A percentile compares a stretch with the other conserved stretches of the same genome.
These are phyloP conservation scores for Globisporangium uncinulatum DNA, from an alignment of 352 stramenopile genomes.

Conservation along the genomic window DNA sequence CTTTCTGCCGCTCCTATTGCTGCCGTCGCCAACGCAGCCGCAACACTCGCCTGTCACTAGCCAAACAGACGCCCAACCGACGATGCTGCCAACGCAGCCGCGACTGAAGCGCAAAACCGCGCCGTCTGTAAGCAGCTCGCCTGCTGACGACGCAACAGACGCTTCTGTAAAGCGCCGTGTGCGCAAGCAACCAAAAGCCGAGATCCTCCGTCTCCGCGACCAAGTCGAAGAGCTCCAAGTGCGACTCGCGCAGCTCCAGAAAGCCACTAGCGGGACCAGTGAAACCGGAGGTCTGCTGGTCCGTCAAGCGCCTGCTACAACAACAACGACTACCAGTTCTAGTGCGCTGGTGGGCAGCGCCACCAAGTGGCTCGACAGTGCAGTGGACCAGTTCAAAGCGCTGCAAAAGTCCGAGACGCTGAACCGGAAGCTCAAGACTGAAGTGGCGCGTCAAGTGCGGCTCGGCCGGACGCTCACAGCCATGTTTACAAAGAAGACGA, in stretches of 20 bases:
- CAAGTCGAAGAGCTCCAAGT: conserved; percentile 10
- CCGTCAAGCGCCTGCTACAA: too few species aligned
- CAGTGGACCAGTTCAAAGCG: conserved; percentile 10
- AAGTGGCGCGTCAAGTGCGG: conserved; percentile 7
- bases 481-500: conserved; percentile 11
- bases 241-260: conserved; percentile 10
- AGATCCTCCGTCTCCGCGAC: conserved; percentile 10
- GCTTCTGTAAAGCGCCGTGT: conserved; percentile 2
- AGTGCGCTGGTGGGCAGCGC: not conserved
- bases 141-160: not conserved
- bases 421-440: conserved; percentile 6
- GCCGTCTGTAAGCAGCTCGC: too few species aligned
- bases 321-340: not conserved
- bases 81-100: not conserved
- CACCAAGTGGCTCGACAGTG: conserved; percentile 11
- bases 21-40: not conserved
- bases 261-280: not conserved
- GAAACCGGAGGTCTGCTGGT: not conserved
- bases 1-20: not conserved
- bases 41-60: too few species aligned
- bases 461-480: conserved; percentile 6
- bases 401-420: conserved; percentile 9
- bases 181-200: conserved; percentile 9
- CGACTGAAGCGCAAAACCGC: conserved; percentile 8
- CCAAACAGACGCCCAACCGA: too few species aligned